Evolutionary conservation across 2,329 filamentous ascomycete species (phyloP).

Genomic region (Blastomyces silverae): DNA sequence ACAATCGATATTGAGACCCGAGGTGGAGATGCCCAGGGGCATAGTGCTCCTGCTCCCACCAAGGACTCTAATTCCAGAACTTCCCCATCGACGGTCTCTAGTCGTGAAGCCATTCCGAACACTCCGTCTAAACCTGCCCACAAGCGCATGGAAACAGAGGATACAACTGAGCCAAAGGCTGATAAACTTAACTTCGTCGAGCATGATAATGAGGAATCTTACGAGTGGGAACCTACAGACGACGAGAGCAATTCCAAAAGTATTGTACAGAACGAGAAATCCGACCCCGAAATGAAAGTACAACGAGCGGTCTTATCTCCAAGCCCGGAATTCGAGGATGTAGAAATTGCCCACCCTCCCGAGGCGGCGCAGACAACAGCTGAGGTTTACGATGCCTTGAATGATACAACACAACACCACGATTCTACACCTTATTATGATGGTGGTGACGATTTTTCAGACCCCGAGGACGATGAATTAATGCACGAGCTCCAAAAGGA

Average conservation of each 20-base stretch:
- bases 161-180: neutral
- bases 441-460: slow-evolving; percentile 55
- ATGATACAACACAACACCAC: neutral
- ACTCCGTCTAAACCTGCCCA: neutral
- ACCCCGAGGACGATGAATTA: slow-evolving; percentile 87
- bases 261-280: slow-evolving; percentile 16
- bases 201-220: slow-evolving; percentile 20
- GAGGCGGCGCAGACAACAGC: neutral
- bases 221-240: slow-evolving; percentile 21
- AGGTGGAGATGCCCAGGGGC: slow-evolving; percentile 13
- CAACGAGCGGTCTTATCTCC: slow-evolving; percentile 29
- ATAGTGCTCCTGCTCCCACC: neutral
- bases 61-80: neutral
- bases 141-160: neutral
- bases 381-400: slow-evolving; percentile 16
- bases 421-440: neutral
- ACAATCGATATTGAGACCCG: slow-evolving; percentile 3
- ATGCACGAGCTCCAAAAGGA: slow-evolving; percentile 80
- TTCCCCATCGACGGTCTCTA: neutral
- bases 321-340: slow-evolving; percentile 49
- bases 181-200: slow-evolving; percentile 3
- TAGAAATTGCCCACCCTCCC: slow-evolving; percentile 30
- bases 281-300: neutral
- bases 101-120: neutral
- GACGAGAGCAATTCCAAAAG: slow-evolving; percentile 23